Evolutionary conservation across 225 moss, liverwort and hornwort genomes (phyloP).

Genomic region (Sphagnum contortum): DNA sequence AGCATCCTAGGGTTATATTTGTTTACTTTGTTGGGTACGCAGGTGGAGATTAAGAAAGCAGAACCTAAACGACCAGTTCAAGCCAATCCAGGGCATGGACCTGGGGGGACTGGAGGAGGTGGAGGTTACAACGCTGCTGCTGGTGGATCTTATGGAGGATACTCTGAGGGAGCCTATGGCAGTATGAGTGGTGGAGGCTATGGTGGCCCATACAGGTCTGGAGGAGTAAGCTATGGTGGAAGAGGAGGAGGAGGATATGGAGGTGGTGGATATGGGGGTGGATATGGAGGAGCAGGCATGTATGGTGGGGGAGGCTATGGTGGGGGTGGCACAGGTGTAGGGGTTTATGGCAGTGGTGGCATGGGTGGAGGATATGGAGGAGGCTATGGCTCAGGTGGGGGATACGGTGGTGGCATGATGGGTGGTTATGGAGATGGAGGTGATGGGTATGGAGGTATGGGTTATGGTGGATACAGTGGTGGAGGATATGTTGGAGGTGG

Average conservation of each 20-base stretch:
- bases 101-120: conserved; percentile 45
- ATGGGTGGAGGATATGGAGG: conserved; percentile 68
- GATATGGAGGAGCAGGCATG: conserved; percentile 47
- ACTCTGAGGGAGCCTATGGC: conserved; percentile 62
- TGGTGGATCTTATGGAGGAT: conserved; percentile 66
- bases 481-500: conserved; percentile 57
- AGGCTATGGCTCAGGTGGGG: conserved; percentile 71
- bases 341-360: conserved; percentile 53
- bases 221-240: conserved; percentile 64
- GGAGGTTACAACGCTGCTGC: conserved; percentile 45
- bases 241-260: conserved; percentile 54
- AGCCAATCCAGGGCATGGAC: conserved; percentile 60
- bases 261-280: conserved; percentile 62
- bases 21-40: neutral
- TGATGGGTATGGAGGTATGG: conserved; percentile 91
- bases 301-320: conserved; percentile 50
- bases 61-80: conserved; percentile 86
- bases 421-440: conserved; percentile 77
- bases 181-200: conserved; percentile 37
- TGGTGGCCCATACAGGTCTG: conserved; percentile 66
- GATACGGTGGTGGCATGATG: conserved; percentile 77
- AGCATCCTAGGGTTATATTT: too few species aligned
- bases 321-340: conserved; percentile 57
- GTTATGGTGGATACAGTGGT: conserved; percentile 80
- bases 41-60: conserved; percentile 97